Evolutionary conservation across 371 early-diverging fungal species (phyloP).

Genomic region (Lichtheimia hyalospora): DNA sequence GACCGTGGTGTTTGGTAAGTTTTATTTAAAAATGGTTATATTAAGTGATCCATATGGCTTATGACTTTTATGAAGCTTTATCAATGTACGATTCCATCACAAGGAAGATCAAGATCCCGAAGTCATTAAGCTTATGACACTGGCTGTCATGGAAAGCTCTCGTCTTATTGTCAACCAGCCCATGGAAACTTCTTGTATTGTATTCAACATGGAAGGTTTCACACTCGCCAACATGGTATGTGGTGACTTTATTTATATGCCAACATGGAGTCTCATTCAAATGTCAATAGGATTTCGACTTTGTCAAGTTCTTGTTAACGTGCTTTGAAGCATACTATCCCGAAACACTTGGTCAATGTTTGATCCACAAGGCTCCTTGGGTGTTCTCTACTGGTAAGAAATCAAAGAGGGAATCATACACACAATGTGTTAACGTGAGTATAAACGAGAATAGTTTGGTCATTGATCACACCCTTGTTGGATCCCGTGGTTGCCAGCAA

Average conservation of each 20-base stretch:
- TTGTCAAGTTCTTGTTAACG: slow-evolving; percentile 77
- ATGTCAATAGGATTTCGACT: slow-evolving; percentile 62
- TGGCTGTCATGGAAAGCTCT: slow-evolving; percentile 84
- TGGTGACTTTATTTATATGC: not conserved
- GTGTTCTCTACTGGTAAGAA: slow-evolving; percentile 71
- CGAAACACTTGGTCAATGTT: slow-evolving; percentile 77
- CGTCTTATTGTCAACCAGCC: slow-evolving; percentile 73
- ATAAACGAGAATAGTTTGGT: slow-evolving; percentile 71
- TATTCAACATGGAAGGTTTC: slow-evolving; percentile 86
- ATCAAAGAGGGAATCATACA: not conserved
- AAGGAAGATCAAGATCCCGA: slow-evolving; percentile 59
- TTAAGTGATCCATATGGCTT: not conserved
- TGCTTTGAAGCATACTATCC: slow-evolving; percentile 90
- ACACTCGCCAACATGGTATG: slow-evolving; percentile 75
- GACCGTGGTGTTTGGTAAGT: slow-evolving; percentile 59
- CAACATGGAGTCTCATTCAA: not conserved
- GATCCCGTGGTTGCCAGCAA: slow-evolving; percentile 92
- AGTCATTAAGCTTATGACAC: slow-evolving; percentile 60
- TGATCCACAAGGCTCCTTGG: slow-evolving; percentile 87
- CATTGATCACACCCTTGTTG: slow-evolving; percentile 76
- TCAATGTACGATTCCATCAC: slow-evolving; percentile 60
- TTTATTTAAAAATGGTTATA: not conserved
- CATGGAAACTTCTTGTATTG: slow-evolving; percentile 76
- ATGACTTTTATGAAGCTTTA: slow-evolving; percentile 40
- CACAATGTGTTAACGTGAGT: not conserved